Evolutionary conservation across 2,329 filamentous ascomycete species (phyloP).

Genomic region (Fonsecaea pedrosoi): DNA sequence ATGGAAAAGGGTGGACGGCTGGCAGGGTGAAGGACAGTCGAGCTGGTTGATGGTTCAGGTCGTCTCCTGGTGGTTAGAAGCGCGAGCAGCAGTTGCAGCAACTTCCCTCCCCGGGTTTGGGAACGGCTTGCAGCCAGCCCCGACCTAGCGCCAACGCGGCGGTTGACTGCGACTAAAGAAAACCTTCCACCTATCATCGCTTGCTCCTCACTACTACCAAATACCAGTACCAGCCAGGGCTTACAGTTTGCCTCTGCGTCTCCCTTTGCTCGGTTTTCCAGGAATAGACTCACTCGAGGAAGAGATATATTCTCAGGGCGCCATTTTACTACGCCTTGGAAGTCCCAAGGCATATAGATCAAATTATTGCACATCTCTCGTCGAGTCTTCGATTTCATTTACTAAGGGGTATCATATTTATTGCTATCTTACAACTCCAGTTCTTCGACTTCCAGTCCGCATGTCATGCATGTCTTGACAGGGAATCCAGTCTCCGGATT

Average conservation of each 20-base stretch:
- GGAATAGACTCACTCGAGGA: background rate
- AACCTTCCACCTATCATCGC: background rate
- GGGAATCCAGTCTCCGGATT: constrained; percentile 63
- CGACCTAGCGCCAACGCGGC: constrained; percentile 19
- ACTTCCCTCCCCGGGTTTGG: constrained; percentile 17
- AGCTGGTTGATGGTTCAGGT: constrained; percentile 9
- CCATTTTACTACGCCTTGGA: background rate
- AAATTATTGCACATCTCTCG: background rate
- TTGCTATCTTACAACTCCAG: constrained; percentile 59
- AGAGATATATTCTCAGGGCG: background rate
- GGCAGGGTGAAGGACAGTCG: constrained; percentile 4
- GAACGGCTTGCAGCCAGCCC: constrained; percentile 1
- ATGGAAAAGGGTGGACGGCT: constrained; percentile 1
- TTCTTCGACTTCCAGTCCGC: constrained; percentile 72
- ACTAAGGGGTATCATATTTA: constrained; percentile 13
- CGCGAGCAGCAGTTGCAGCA: constrained; percentile 22
- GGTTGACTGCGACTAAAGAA: constrained; percentile 16
- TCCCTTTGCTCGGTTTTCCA: background rate
- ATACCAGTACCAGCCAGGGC: background rate
- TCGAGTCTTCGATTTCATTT: background rate
- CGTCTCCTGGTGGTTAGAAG: constrained; percentile 19
- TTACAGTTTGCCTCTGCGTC: background rate
- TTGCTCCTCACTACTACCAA: background rate
- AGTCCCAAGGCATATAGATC: background rate
- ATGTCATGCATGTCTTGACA: constrained; percentile 74